Base-by-base conservation (phyloP, 2,329 filamentous ascomycete species). In the Beauveria varroae region DNA sequence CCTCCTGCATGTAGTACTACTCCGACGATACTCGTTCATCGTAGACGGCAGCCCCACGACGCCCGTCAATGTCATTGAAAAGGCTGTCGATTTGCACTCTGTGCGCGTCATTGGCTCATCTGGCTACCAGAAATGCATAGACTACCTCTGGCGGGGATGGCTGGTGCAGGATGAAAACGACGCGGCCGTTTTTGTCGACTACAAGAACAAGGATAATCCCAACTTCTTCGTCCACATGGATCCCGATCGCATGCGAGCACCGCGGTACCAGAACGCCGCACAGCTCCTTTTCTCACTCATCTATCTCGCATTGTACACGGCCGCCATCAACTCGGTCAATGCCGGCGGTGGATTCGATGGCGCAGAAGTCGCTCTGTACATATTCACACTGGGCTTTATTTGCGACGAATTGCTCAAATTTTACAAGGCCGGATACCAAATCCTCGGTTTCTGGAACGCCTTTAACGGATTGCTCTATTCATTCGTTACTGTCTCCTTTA, bases 391-490 rank as follows among this genome's bases (percentile, higher is more conserved):
- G 5, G 93, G 91, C 24, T 99, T 96, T 73, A 83, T 97, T 37
- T 92, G 87, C 68, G 93, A 99, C 71, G 95, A 98, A 71, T 66
- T 87, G 1, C 78, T 86, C 70, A 99, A 99, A 74, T 84, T 97
- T 67, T 96, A 91, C 85, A 99, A 99, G 73, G 90, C 96, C 16
- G 95, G 95, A 10, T 85, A 89, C 64, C 89, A 89, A 68, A 98
- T 98, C 69, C 81, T 99, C 60, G 88, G 91, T 22, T 99, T 99
- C 73, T 98, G 95, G 95, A 97, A 96, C 69, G 90, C 90, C 26
- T 96, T 99, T 79, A 99, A 99, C 74, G 83, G 84, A 28, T 81
- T 88, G 0, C 81, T 99, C 0, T 99, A 99, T 73, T 75, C 83
- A 0, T 79, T 98, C 1, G 79, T 99, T 40, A 84, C 86, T 0